Base-by-base conservation (phyloP, 75 land plant species). In the Cunninghamia lanceolata region DNA sequence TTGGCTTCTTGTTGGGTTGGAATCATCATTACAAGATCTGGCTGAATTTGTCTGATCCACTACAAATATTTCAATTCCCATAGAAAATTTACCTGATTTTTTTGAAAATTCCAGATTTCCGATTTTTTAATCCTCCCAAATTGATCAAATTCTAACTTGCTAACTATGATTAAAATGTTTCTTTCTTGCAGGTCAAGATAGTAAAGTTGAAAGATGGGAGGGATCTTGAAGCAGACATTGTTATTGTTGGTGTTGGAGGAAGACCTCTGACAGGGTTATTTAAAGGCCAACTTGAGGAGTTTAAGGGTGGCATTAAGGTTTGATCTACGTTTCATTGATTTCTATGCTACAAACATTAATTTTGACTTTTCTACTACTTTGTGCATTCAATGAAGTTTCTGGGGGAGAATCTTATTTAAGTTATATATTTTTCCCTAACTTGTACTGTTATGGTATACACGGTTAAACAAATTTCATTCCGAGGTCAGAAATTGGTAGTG, bases 221-320 rank as follows among this genome's bases (percentile, higher is more conserved):
- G 87, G 92, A 91, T 35, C 85, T 98, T 50, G 90, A 91, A 53
- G 96, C 96, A 86, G 96, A 95, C 88, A 91, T 98, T 88, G 99
- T 98, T 88, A 89, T 98, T 82, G 97, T 96, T 88, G 99, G 99
- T 90, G 98, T 98, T 86, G 99, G 99, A 83, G 99, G 91, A 75
- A 92, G 93, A 86, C 99, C 99, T 9, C 90, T 93, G 34, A 90
- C 90, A 85, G 78, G 89, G 38, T 91, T 93, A 11, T 94, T 98
- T 88, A 98, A 98, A 84, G 99, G 96, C 21, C 97, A 96, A 89
- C 83, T 98, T 87, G 92, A 89, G 86, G 99, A 94, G 82, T 96
- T 95, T 86, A 98, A 96, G 86, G 99, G 99, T 74, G 99, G 99
- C 78, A 94, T 96, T 39, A 96, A 96, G 99, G 99, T 96, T 77